phyloP scores from a whole-genome alignment of 805 yeast species.

The Zygoascus ofunaensis region DNA sequence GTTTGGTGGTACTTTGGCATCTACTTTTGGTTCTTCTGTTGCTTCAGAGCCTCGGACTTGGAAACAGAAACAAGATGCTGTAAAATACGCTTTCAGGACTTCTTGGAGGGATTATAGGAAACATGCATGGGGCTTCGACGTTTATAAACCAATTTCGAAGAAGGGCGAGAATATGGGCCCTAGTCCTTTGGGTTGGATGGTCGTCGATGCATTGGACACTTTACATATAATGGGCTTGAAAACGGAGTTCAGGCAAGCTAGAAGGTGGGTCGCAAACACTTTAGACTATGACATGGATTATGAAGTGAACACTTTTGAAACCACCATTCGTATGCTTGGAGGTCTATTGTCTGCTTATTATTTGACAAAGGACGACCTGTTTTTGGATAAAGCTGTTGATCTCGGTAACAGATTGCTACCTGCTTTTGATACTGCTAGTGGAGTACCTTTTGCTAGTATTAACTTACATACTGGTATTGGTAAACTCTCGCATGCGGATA shows the following conservation, averaged over 20 bases:
- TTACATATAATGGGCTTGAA: conserved; percentile 62
- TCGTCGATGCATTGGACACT: conserved; percentile 81
- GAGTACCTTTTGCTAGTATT: conserved; percentile 72
- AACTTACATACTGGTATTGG: conserved; percentile 61
- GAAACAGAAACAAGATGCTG: conserved; percentile 45
- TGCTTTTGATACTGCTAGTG: conserved; percentile 56
- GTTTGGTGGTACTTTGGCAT: conserved; percentile 7
- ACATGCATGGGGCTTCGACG: conserved; percentile 80
- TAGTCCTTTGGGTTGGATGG: conserved; percentile 83
- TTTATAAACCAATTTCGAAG: conserved; percentile 59
- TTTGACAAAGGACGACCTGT: conserved; percentile 57
- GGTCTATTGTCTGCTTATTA: conserved; percentile 81
- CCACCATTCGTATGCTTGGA: conserved; percentile 92
- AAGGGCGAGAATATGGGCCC: conserved; percentile 67
- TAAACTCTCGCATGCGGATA: conserved; percentile 48
- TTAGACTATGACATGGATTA: conserved; percentile 64
- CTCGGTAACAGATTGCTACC: conserved; percentile 66
- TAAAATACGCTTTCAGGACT: conserved; percentile 57
- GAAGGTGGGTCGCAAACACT: conserved; percentile 64
- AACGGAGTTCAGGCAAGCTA: conserved; percentile 54
- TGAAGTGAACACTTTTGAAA: conserved; percentile 77
- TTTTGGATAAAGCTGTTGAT: conserved; percentile 67
- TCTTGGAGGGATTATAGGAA: conserved; percentile 70
- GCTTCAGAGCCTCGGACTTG: conserved; percentile 27
- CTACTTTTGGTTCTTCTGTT: not conserved